Base-by-base conservation (phyloP, 2,329 filamentous ascomycete species). In the Diaporthe citriasiana region DNA sequence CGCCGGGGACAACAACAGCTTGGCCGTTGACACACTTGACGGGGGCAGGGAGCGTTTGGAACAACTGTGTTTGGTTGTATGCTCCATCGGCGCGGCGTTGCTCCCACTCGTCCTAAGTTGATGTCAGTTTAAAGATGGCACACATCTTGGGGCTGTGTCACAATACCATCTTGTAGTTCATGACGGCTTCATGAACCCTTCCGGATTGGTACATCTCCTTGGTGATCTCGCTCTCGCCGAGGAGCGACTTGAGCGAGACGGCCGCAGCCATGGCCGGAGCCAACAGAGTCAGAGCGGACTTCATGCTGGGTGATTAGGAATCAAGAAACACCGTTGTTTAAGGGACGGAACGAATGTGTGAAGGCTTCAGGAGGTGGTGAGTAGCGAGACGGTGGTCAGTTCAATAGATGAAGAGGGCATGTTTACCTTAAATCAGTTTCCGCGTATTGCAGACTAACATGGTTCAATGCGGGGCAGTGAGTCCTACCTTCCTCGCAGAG, bases 1-100 rank as follows among this genome's bases (percentile, higher is more conserved):
- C 84, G 4, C 85, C 86, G 7, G 83, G 81, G 25, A 86, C 82
- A 59, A 53, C 63, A 68, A 68, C 63, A 40, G 63, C 63, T 40
- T 68, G 45, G 63, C 63, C 63, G 63, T 68, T 68, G 33, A 68
- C 63, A 51, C 63, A 68, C 63, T 68, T 53, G 63, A 68, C 63
- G 1, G 63, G 63, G 47, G 30, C 47, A 27, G 63, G 63, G 47
- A 68, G 63, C 9, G 63, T 25, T 33, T 68, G 63, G 63, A 68
- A 35, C 27, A 68, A 35, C 63, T 40, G 63, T 4, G 15, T 27
- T 33, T 35, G 33, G 63, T 68, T 68, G 47, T 68, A 68, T 15
- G n/a, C 47, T 25, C 63, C 63, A 12, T 68, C 63, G n/a, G 63
- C 63, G 15, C 33, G 33, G 47, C 63, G 63, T 53, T 68, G 63